A percentile compares a stretch with the other conserved stretches of the same genome.
These are phyloP conservation scores for Blastobotrys parvus DNA, from an alignment of 805 yeast genomes.

Conservation along the genomic window DNA sequence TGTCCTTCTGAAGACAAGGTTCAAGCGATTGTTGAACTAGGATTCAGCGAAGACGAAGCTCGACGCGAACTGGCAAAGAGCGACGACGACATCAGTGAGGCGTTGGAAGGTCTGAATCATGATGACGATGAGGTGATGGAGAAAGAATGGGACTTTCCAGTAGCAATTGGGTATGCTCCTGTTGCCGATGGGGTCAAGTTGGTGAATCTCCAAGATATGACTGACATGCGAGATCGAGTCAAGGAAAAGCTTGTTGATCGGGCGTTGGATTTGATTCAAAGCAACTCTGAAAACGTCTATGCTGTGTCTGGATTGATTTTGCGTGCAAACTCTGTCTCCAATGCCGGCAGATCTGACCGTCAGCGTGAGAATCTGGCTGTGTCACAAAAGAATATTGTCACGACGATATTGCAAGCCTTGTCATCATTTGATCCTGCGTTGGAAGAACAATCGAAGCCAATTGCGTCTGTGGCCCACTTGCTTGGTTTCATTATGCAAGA, in stretches of 20 bases:
- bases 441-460: conserved; percentile 5
- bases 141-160: background rate
- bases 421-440: conserved; percentile 6
- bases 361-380: conserved; percentile 9
- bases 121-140: background rate
- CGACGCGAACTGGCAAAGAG: conserved; percentile 6
- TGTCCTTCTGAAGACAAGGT: conserved; percentile 22
- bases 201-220: conserved; percentile 16
- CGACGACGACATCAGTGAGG: conserved; percentile 8
- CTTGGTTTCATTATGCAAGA: conserved; percentile 21
- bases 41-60: conserved; percentile 11
- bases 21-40: conserved; percentile 16
- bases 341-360: conserved; percentile 9
- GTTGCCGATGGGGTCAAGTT: conserved; percentile 7
- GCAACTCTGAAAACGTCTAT: conserved; percentile 18
- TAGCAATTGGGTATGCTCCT: conserved; percentile 14
- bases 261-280: conserved; percentile 15
- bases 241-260: conserved; percentile 14
- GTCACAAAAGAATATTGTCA: conserved; percentile 10
- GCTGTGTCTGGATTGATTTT: conserved; percentile 15
- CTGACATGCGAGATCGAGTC: conserved; percentile 17
- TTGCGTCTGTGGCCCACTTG: conserved; percentile 17
- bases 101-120: conserved; percentile 3
- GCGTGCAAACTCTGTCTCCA: conserved; percentile 11
- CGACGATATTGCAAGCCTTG: conserved; percentile 8